Evolutionary conservation across 2,329 filamentous ascomycete species (phyloP), one percentile per base, ranked within the genome.

Genomic region (Aspergillus japonicus): DNA sequence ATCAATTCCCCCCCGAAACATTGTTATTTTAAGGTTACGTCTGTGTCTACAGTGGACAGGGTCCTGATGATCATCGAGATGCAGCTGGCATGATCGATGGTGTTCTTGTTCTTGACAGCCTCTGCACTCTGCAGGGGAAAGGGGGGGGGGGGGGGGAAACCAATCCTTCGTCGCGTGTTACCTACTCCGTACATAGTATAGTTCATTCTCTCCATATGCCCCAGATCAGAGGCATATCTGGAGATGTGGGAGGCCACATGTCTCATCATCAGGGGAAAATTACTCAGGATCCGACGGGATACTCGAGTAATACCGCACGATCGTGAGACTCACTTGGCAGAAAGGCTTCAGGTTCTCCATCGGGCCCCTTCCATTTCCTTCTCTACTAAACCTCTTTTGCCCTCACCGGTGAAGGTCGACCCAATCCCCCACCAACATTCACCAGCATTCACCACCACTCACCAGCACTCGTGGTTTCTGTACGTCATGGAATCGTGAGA

Each of bases 401-500:
- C 61, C 63, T 66, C 64, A 67, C 65, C 65, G 65, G 65, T 60
- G 52, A 64, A 56, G 47, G 31, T 48, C 52, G 49, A 39, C 58
- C 51, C 54, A 54, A 55, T 47, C 52, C 35, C 57, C 60, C 65
- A 57, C 64, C 64, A 63, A 57, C 52, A 16, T 16, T 44, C 12
- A 23, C 23, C 23, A 63, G 58, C 52, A 16, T 16, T 44, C 65
- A 57, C 64, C 64, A 63, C 57, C 52, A 16, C 39, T 44, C 12
- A 23, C 23, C 23, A 63, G 58, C 52, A 16, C 39, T 44, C 4
- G 39, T 35, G 33, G 64, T 65, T 64, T 66, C 66, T 64, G 66
- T 64, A 63, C 69, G 70, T 72, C 71, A 73, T 67, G 52, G 59
- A 55, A 59, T 57, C 57, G 57, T 49, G 50, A 35, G 24, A 56